phyloP scores from a whole-genome alignment of 106 monocot genomes.

The Dioscorea alata region DNA sequence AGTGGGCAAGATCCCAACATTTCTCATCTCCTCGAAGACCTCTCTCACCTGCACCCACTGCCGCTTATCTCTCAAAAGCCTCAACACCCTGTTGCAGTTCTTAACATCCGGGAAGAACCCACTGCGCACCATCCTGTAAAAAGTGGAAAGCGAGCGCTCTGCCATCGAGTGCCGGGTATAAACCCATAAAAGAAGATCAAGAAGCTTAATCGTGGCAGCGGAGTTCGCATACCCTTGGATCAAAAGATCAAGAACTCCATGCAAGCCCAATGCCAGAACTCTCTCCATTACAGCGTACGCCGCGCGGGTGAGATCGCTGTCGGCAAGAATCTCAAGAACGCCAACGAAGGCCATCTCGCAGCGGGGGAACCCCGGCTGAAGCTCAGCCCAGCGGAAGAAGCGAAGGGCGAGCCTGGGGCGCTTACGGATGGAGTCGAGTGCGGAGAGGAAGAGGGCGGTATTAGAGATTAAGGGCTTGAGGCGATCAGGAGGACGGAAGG shows the following conservation, averaged over 20 bases:
- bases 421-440: constrained; percentile 32
- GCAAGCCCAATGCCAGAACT: constrained; percentile 19
- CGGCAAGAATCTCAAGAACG: constrained; percentile 45
- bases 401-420: constrained; percentile 38
- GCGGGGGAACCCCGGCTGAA: constrained; percentile 34
- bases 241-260: constrained; percentile 34
- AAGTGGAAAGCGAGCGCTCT: constrained; percentile 34
- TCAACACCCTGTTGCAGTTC: constrained; percentile 72
- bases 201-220: constrained; percentile 21
- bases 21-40: constrained; percentile 48
- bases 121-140: constrained; percentile 47
- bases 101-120: constrained; percentile 49
- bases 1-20: constrained; percentile 35
- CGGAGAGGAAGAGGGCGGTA: constrained; percentile 24
- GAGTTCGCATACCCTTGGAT: not conserved
- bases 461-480: constrained; percentile 28
- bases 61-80: constrained; percentile 31
- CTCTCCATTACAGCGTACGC: constrained; percentile 30
- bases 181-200: constrained; percentile 44
- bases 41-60: constrained; percentile 30
- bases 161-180: constrained; percentile 58
- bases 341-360: constrained; percentile 26
- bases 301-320: constrained; percentile 26
- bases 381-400: constrained; percentile 69
- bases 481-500: constrained; percentile 8